Evolutionary conservation across 257 asterid genomes (phyloP).

Genomic region (Euphrasia confusa): DNA sequence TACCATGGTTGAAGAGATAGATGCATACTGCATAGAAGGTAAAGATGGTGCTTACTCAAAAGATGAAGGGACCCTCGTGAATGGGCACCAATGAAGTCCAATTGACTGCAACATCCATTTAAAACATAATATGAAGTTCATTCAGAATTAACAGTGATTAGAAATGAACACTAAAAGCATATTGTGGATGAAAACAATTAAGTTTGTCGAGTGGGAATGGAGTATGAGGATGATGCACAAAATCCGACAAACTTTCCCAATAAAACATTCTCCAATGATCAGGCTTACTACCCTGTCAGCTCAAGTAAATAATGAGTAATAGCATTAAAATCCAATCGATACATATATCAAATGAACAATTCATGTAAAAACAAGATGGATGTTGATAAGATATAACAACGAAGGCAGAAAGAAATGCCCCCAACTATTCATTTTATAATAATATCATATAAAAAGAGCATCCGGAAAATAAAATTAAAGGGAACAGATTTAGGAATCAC

Average conservation of each 20-base stretch:
- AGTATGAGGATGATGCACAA: no score
- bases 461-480: background rate
- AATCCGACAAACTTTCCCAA: no score
- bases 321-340: background rate
- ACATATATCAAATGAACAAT: background rate
- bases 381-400: background rate
- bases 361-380: slow-evolving; percentile 2
- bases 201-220: no score
- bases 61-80: slow-evolving; percentile 69
- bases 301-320: slow-evolving; percentile 1
- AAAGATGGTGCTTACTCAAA: slow-evolving; percentile 58
- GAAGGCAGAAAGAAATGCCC: background rate
- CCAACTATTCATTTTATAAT: background rate
- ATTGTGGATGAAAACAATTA: no score
- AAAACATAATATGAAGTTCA: background rate
- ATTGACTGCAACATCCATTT: slow-evolving; percentile 56
- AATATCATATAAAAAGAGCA: slow-evolving; percentile 1
- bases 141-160: background rate
- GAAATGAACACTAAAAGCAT: no score
- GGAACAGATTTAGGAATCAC: slow-evolving; percentile 29
- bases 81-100: slow-evolving; percentile 97
- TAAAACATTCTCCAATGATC: no score
- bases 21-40: background rate
- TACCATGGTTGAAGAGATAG: slow-evolving; percentile 10
- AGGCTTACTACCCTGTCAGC: background rate